phyloP scores from a whole-genome alignment of 2,329 filamentous ascomycete species.

The Fusarium papillatum region DNA sequence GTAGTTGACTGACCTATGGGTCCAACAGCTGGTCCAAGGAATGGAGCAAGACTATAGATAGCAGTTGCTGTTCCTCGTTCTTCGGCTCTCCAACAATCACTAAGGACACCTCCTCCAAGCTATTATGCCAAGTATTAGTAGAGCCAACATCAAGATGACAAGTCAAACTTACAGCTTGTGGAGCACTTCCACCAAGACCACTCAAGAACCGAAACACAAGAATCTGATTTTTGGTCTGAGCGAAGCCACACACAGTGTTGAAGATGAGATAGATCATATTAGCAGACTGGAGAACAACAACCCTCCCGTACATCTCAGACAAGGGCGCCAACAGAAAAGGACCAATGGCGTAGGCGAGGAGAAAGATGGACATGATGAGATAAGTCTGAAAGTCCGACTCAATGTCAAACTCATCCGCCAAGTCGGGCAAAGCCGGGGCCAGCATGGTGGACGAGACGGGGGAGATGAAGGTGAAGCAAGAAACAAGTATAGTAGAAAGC shows the following conservation, averaged over 20 bases:
- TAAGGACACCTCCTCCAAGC: slow-evolving; percentile 60
- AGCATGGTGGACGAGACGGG: slow-evolving; percentile 67
- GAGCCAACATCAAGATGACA: rapidly evolving
- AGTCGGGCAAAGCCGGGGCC: slow-evolving; percentile 59
- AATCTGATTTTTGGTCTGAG: slow-evolving; percentile 59
- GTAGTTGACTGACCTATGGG: slow-evolving; percentile 49
- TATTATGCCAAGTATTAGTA: slow-evolving; percentile 12
- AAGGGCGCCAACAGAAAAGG: slow-evolving; percentile 66
- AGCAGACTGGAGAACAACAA: slow-evolving; percentile 57
- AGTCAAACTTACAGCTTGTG: slow-evolving; percentile 54
- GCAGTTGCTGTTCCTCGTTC: slow-evolving; percentile 51
- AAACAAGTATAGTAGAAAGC: slow-evolving; percentile 52
- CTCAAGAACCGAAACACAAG: slow-evolving; percentile 64
- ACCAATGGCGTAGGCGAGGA: slow-evolving; percentile 68
- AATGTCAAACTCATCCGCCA: slow-evolving; percentile 61
- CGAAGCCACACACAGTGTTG: slow-evolving; percentile 66
- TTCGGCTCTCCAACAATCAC: slow-evolving; percentile 62
- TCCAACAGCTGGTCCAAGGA: slow-evolving; percentile 58
- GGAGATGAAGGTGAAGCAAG: slow-evolving; percentile 65
- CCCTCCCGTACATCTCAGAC: slow-evolving; percentile 65
- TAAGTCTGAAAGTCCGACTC: slow-evolving; percentile 56
- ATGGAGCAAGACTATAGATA: slow-evolving; percentile 55
- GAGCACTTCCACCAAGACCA: slow-evolving; percentile 60
- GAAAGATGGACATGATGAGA: slow-evolving; percentile 71
- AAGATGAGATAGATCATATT: slow-evolving; percentile 67